Percentiles rank a stretch among this genome's conserved stretches.
These are phyloP conservation scores for Citeromyces nyonsensis DNA, from an alignment of 805 yeast species.

Conservation along the genomic window DNA sequence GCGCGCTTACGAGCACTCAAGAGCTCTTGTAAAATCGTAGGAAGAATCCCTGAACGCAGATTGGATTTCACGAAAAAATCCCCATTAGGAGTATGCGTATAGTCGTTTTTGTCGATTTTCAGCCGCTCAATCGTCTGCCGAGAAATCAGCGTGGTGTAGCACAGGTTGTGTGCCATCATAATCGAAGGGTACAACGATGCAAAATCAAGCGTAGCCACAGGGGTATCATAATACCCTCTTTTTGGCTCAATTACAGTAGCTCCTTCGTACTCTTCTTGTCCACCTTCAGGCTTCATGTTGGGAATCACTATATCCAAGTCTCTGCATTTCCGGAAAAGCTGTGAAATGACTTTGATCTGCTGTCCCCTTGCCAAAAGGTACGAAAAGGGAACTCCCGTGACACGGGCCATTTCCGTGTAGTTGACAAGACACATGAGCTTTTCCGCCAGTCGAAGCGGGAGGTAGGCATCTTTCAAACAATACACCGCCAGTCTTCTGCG, in stretches of 20 bases:
- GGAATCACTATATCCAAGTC: slow-evolving; percentile 83
- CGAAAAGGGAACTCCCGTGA: slow-evolving; percentile 95
- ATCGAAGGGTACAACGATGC: slow-evolving; percentile 95
- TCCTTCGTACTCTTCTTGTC: slow-evolving; percentile 92
- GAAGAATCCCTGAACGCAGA: slow-evolving; percentile 72
- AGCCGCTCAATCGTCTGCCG: slow-evolving; percentile 53
- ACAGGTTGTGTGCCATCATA: slow-evolving; percentile 97
- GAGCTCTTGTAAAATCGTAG: slow-evolving; percentile 81
- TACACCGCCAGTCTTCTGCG: slow-evolving; percentile 93
- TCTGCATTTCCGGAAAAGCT: slow-evolving; percentile 83
- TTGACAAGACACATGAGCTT: slow-evolving; percentile 93
- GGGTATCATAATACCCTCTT: slow-evolving; percentile 92
- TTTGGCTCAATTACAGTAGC: slow-evolving; percentile 97
- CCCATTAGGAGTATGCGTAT: slow-evolving; percentile 79
- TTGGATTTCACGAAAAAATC: slow-evolving; percentile 70
- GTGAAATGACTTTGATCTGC: slow-evolving; percentile 94
- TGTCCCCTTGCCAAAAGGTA: slow-evolving; percentile 85
- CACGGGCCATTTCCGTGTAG: slow-evolving; percentile 98
- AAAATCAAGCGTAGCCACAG: slow-evolving; percentile 96
- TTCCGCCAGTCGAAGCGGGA: slow-evolving; percentile 78
- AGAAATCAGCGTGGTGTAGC: slow-evolving; percentile 81
- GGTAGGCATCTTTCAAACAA: slow-evolving; percentile 90
- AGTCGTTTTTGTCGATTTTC: slow-evolving; percentile 56
- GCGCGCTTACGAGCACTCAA: slow-evolving; percentile 89
- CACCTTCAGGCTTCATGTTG: slow-evolving; percentile 68